These are phyloP conservation scores for Opeltia flavorubescens DNA, from an alignment of 495 filamentous ascomycete species.

Conservation along the genomic window DNA sequence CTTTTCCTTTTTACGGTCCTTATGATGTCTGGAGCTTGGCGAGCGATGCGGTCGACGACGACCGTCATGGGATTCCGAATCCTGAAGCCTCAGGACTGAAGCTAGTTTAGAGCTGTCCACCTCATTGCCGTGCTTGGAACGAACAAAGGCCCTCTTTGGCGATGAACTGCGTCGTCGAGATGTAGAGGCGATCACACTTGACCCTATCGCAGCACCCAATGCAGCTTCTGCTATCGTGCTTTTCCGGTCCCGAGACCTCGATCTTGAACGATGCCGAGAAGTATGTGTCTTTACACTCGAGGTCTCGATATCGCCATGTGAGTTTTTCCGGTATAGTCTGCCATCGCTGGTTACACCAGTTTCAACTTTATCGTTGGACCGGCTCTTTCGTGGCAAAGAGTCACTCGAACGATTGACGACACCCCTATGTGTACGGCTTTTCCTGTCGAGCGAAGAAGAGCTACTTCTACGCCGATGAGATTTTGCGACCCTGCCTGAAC, in stretches of 20 bases:
- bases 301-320: not conserved
- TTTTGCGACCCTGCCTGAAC: conserved; percentile 28
- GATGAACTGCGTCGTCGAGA: conserved; percentile 20
- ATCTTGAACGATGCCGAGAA: conserved; percentile 16
- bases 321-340: conserved; percentile 10
- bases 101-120: conserved; percentile 7
- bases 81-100: conserved; percentile 2
- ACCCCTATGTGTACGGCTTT: conserved; percentile 32
- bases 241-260: conserved; percentile 29
- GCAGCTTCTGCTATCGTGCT: conserved; percentile 26
- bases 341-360: conserved; percentile 16
- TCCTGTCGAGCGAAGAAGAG: conserved; percentile 23
- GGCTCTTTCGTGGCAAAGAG: conserved; percentile 13
- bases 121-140: conserved; percentile 10
- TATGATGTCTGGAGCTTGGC: conserved; percentile 14
- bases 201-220: conserved; percentile 34
- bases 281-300: conserved; percentile 3
- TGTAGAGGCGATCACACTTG: conserved; percentile 23
- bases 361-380: conserved; percentile 22
- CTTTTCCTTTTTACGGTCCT: conserved; percentile 26
- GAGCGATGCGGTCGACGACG: not conserved
- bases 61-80: not conserved
- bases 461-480: conserved; percentile 14
- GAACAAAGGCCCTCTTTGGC: conserved; percentile 13
- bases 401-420: conserved; percentile 21